Percentiles rank a stretch among this genome's conserved stretches.
These are phyloP conservation scores for Leavenworthia alabamica DNA, from an alignment of 345 rosid species.

Conservation along the genomic window DNA sequence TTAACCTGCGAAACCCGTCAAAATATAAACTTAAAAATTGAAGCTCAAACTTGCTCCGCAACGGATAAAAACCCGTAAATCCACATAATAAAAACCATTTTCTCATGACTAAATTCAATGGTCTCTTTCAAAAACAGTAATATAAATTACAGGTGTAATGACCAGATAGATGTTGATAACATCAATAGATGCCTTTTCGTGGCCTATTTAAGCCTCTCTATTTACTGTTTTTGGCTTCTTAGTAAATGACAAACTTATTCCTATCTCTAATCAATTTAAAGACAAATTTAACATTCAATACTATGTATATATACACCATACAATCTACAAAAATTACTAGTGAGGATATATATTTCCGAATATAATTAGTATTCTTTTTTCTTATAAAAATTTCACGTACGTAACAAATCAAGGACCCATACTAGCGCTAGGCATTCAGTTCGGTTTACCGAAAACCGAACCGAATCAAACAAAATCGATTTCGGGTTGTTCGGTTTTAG, in stretches of 20 bases:
- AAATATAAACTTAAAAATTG: too few species aligned
- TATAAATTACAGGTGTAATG: slow-evolving; percentile 9
- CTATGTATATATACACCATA: not conserved
- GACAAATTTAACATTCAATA: slow-evolving; percentile 14
- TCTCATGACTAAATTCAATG: too few species aligned
- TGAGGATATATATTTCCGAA: not conserved
- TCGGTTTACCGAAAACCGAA: too few species aligned
- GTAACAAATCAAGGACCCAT: slow-evolving; percentile 8
- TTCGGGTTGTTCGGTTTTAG: too few species aligned
- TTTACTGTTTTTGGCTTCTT: slow-evolving; percentile 23
- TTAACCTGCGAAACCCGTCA: too few species aligned
- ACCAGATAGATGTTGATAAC: too few species aligned
- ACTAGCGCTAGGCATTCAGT: too few species aligned
- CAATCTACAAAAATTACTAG: not conserved
- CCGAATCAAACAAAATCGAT: too few species aligned
- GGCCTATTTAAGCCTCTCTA: slow-evolving; percentile 14
- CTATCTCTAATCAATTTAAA: slow-evolving; percentile 9
- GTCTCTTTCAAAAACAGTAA: not conserved
- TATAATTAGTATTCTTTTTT: too few species aligned
- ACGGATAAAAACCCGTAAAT: too few species aligned
- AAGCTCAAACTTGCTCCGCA: too few species aligned
- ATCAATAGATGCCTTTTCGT: slow-evolving; percentile 25
- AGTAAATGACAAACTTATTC: slow-evolving; percentile 7
- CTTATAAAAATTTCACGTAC: not conserved
- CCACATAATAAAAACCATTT: too few species aligned